Evolutionary conservation across 1,284 basidiomycete species (phyloP).

Genomic region (Neolentinus lepideus): DNA sequence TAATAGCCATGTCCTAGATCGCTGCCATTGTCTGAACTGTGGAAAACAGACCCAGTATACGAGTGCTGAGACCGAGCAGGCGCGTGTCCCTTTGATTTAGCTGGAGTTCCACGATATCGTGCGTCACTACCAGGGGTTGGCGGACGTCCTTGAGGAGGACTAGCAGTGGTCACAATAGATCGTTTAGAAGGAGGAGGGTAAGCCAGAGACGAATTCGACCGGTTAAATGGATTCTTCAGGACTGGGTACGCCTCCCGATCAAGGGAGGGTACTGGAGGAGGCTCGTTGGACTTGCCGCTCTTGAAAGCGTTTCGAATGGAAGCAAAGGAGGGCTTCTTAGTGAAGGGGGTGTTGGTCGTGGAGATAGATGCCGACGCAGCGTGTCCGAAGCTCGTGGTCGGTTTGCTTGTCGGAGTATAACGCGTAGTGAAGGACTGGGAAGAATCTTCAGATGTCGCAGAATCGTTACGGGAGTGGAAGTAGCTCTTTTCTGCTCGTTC

Average conservation of each 20-base stretch:
- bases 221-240: constrained; percentile 73
- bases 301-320: constrained; percentile 89
- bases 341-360: constrained; percentile 45
- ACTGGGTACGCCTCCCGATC: constrained; percentile 62
- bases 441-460: constrained; percentile 60
- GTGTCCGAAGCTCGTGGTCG: constrained; percentile 51
- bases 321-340: constrained; percentile 81
- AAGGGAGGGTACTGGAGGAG: constrained; percentile 60
- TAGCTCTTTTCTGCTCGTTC: constrained; percentile 50
- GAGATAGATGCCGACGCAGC: constrained; percentile 64
- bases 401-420: constrained; percentile 28
- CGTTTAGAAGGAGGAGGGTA: constrained; percentile 26
- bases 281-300: constrained; percentile 46
- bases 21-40: constrained; percentile 62
- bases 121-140: constrained; percentile 53
- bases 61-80: constrained; percentile 66
- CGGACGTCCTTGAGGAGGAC: constrained; percentile 45
- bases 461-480: constrained; percentile 74
- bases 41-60: constrained; percentile 63
- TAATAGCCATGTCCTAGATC: constrained; percentile 47
- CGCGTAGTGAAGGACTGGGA: constrained; percentile 40
- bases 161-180: constrained; percentile 28
- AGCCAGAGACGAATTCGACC: constrained; percentile 66
- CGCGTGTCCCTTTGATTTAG: constrained; percentile 47
- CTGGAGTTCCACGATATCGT: constrained; percentile 29